Evolutionary conservation across 768 basidiomycete species (phyloP), one percentile per base, ranked within the genome.

Genomic region (Lyophyllum atratum): DNA sequence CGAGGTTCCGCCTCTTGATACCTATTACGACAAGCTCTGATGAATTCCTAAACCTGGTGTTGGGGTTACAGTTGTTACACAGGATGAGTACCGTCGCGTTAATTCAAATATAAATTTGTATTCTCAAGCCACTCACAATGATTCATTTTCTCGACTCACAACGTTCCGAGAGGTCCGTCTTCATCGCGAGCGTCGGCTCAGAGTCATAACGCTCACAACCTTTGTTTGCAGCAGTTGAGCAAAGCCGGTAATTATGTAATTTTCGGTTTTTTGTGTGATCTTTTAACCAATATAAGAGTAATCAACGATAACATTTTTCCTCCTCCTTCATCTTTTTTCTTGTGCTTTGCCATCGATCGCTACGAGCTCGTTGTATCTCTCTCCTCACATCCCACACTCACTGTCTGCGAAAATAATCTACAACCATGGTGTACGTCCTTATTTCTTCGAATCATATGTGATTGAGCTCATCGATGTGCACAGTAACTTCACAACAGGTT

Each of bases 11-110:
- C 49, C 90, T 52, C 83, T 94, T 62, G 92, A 94, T 72, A 84
- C 83, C 43, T 97, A 95, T 80, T 95, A 95, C 79, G 95, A 96
- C 85, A 96, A 95, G 81, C 78, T 90, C 70, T 92, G 81, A 82
- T 59, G 55, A 60, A 46, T 49, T 4, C 17, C 15, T 31, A 46
- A 29, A 40, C 29, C 47, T 21, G 44, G 54, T 57, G 48, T 42
- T 50, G 26, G 40, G 26, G 24, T 29, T 54, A 50, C 21, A 40
- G 22, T 21, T 46, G n/a, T 37, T 39, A 45, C 19, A 52, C 49
- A 56, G 56, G 62, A 55, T 49, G 28, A 57, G 62, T 61, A 29
- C 43, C 39, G 12, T 49, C 49, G 42, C 57, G 54, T 51, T 47
- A 53, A 43, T 51, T 29, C 49, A 48, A 24, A 37, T 48, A 54